A percentile compares a stretch with the other conserved stretches of the same genome.
Evolutionary conservation across 768 basidiomycete species (phyloP).

Genomic region (Trametes villosa): DNA sequence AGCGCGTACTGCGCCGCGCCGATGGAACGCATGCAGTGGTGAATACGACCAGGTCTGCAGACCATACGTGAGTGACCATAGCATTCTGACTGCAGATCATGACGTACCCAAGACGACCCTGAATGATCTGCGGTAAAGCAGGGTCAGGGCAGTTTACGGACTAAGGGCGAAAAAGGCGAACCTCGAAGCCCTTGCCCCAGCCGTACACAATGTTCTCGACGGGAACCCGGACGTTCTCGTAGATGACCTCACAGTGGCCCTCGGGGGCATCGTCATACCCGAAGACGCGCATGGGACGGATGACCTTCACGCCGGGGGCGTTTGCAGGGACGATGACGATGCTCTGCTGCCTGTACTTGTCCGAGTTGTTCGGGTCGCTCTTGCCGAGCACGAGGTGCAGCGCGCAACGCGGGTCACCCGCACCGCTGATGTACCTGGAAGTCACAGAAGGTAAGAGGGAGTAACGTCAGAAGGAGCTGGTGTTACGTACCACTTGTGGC

Average conservation of each 20-base stretch:
- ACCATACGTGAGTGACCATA: background rate
- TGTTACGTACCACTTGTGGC: conserved; percentile 84
- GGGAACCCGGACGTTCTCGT: conserved; percentile 92
- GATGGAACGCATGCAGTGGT: conserved; percentile 97
- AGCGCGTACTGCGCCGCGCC: conserved; percentile 85
- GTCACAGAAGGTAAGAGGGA: background rate
- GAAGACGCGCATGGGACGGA: conserved; percentile 93
- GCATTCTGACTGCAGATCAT: background rate
- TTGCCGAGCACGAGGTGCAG: conserved; percentile 95
- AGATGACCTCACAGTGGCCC: conserved; percentile 95
- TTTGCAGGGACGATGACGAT: conserved; percentile 94
- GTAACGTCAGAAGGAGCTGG: background rate
- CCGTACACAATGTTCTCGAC: conserved; percentile 82
- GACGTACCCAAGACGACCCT: conserved; percentile 87
- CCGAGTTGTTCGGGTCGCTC: conserved; percentile 84
- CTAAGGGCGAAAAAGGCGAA: conserved; percentile 30
- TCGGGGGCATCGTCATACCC: conserved; percentile 96
- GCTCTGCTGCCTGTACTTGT: conserved; percentile 83
- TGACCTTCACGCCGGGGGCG: conserved; percentile 81
- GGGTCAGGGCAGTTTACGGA: background rate
- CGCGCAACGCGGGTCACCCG: conserved; percentile 88
- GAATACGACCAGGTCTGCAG: conserved; percentile 87
- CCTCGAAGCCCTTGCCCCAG: conserved; percentile 96
- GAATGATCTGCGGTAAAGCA: conserved; percentile 66
- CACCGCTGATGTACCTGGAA: conserved; percentile 94